phyloP scores from a whole-genome alignment of 768 basidiomycete genomes.

The Suillus plorans region DNA sequence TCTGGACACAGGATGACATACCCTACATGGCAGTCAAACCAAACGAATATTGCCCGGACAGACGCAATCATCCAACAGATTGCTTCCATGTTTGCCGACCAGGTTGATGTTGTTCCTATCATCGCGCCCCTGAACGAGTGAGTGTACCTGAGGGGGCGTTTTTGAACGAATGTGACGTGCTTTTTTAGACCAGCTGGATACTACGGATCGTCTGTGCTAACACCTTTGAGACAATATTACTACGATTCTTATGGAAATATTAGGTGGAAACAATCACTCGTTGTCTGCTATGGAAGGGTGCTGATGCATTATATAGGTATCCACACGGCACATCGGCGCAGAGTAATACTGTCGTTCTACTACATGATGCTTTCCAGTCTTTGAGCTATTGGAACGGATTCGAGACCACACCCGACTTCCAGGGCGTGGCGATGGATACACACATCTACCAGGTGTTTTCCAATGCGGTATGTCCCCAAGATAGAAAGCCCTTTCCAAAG shows the following conservation, averaged over 20 bases:
- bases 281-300: neutral
- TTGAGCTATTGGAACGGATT: conserved; percentile 70
- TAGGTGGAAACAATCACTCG: conserved; percentile 39
- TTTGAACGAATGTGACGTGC: neutral
- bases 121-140: conserved; percentile 85
- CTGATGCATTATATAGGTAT: conserved; percentile 28
- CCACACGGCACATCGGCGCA: conserved; percentile 42
- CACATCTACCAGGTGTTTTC: conserved; percentile 81
- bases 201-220: conserved; percentile 49
- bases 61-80: conserved; percentile 63
- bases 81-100: conserved; percentile 56
- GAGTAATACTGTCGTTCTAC: conserved; percentile 60
- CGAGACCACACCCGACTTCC: conserved; percentile 46
- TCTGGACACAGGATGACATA: conserved; percentile 63
- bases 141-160: conserved; percentile 9
- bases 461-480: conserved; percentile 41
- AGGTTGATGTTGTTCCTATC: conserved; percentile 53
- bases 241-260: conserved; percentile 73
- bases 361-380: conserved; percentile 81
- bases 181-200: conserved; percentile 69
- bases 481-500: neutral
- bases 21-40: conserved; percentile 70
- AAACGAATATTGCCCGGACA: conserved; percentile 66
- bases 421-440: conserved; percentile 78
- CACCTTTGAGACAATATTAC: conserved; percentile 61